Base-by-base conservation (phyloP, 2,329 filamentous ascomycete genomes). In the Xylaria hypoxylon region DNA sequence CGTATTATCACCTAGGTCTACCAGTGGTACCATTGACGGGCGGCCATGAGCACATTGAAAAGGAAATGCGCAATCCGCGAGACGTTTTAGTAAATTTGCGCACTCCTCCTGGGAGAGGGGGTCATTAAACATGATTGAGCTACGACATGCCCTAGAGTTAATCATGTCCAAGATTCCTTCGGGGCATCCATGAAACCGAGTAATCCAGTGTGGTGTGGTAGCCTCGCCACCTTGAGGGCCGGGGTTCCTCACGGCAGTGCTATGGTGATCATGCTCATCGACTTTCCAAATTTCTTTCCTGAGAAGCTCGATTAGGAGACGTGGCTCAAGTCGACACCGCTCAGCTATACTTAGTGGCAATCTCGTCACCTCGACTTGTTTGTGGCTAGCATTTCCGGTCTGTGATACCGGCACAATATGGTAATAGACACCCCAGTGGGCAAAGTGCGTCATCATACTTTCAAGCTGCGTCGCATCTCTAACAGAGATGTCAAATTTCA, bases 61-160 rank as follows among this genome's bases (percentile, higher is more conserved):
- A 0, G 93, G 92, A 68, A 95, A 92, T 0, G 82, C 83, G 70
- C 91, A 94, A 0, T 73, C 75, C 0, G 85, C 84, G n/a, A 96
- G 79, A 2, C 82, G 82, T 1, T 61, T 67, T 0, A 95, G 76
- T 38, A 96, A 77, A 0, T 77, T 75, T 10, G 79, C 71, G 71
- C 92, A 95, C 69, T 93, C 84, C 0, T 82, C 78, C 0, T 76
- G 68, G 0, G 82, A 83, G 7, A 96, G 79, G 5, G 80, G 75
- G 73, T 96, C 93, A 71, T 95, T 95, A 79, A 96, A 96, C 92
- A 94, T 95, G 76, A 96, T 89, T 2, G 93, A 92, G 40, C 91
- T 92, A 59, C 92, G 85, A 74, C 92, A 96, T 1, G 92, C 88
- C 62, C 91, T 85, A 0, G 91, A 94, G 74, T 93, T 90, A 4